phyloP scores from a whole-genome alignment of 768 basidiomycete genomes.

The Podaxis sp. region DNA sequence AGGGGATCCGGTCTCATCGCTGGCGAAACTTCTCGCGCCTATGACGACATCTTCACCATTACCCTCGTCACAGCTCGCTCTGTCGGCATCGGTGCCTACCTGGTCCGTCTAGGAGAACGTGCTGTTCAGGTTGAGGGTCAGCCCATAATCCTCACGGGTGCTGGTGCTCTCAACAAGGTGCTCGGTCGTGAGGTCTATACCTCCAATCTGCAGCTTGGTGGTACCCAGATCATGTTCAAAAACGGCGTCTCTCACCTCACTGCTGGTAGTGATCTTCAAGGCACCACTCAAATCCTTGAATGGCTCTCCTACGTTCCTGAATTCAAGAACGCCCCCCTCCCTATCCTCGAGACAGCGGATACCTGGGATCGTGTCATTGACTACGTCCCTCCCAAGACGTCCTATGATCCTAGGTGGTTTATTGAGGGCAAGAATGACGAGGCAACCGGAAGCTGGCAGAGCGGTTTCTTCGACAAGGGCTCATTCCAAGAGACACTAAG shows the following conservation, averaged over 20 bases:
- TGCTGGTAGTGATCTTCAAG: conserved; percentile 93
- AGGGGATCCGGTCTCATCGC: conserved; percentile 98
- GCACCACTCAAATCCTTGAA: conserved; percentile 88
- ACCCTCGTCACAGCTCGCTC: conserved; percentile 98
- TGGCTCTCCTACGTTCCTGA: conserved; percentile 96
- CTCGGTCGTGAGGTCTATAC: conserved; percentile 99
- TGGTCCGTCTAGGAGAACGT: conserved; percentile 95
- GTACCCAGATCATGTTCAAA: conserved; percentile 99
- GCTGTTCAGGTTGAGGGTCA: conserved; percentile 99
- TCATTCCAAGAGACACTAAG: conserved; percentile 99
- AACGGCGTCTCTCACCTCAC: conserved; percentile 98
- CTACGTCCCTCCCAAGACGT: conserved; percentile 89
- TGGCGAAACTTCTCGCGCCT: conserved; percentile 96
- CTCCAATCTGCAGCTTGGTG: conserved; percentile 96
- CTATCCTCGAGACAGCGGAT: conserved; percentile 72
- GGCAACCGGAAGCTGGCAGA: conserved; percentile 66
- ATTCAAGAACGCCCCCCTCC: conserved; percentile 74
- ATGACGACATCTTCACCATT: conserved; percentile 99
- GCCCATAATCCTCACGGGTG: conserved; percentile 98
- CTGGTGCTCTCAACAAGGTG: conserved; percentile 96
- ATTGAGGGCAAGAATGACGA: conserved; percentile 94
- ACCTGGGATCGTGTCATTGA: conserved; percentile 91
- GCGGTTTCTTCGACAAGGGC: conserved; percentile 95
- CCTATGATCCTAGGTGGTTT: conserved; percentile 98
- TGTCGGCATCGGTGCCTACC: conserved; percentile 98